Percentiles rank a stretch among this genome's conserved stretches.
phyloP scores from a whole-genome alignment of 140 eudicot genomes.

The Flaveria floridana region DNA sequence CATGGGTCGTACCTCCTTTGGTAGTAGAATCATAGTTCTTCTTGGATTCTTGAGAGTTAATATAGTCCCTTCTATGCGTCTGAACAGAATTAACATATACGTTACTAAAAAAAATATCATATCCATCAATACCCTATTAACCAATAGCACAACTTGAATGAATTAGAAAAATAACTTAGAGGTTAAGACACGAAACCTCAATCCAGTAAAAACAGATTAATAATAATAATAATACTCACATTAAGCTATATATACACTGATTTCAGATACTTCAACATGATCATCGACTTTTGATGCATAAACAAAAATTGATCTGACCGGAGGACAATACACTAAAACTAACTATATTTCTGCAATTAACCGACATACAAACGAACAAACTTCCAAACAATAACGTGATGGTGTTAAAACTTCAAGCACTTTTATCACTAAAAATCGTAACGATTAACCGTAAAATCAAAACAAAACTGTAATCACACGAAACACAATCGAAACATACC shows the following conservation, averaged over 20 bases:
- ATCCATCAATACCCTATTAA: too few relatives aligned
- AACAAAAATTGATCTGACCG: not conserved
- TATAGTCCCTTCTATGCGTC: conserved; percentile 43
- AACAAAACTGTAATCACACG: not conserved
- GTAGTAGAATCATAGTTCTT: conserved; percentile 38
- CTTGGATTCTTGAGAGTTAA: conserved; percentile 26
- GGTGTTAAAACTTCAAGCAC: not conserved
- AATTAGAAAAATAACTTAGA: too few relatives aligned
- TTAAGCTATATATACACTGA: not conserved
- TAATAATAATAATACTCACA: not conserved
- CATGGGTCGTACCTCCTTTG: conserved; percentile 32
- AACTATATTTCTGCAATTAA: not conserved
- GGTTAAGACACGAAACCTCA: too few relatives aligned
- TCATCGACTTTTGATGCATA: not conserved
- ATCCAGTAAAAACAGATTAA: too few relatives aligned
- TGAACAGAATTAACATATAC: conserved; percentile 27
- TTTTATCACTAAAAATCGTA: not conserved
- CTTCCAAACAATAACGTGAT: not conserved
- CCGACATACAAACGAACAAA: not conserved
- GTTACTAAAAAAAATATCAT: too few relatives aligned
- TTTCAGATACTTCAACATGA: not conserved
- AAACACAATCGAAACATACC: conserved; percentile 32
- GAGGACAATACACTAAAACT: not conserved
- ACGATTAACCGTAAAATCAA: not conserved
- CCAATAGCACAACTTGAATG: too few relatives aligned